Conservation (phyloP, 352 stramenopile genomes). For the Phytophthora foliorum region DNA sequence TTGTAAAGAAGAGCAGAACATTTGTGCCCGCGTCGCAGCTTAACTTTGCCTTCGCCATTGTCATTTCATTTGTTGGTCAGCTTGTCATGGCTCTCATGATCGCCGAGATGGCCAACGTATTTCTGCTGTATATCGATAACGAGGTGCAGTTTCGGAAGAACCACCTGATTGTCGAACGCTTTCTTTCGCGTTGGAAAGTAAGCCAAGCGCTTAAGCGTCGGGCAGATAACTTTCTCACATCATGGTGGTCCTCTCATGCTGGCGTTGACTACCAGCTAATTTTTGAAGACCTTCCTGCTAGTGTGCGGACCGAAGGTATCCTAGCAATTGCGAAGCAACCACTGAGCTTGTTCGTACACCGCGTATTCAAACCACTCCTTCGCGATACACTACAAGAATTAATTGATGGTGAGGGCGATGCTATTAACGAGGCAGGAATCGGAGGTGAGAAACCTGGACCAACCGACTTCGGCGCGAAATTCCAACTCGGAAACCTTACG, state of each 20-base stretch:
- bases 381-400: constrained; percentile 1
- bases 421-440: constrained; percentile 5
- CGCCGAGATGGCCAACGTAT: constrained; percentile 72
- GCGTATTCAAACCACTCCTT: constrained; percentile 54
- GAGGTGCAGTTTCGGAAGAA: constrained; percentile 81
- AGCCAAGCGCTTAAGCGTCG: constrained; percentile 49
- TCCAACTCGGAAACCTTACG: constrained; percentile 42
- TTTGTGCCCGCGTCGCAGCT: constrained; percentile 54
- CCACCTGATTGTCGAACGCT: constrained; percentile 67
- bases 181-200: constrained; percentile 51
- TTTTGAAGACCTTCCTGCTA: constrained; percentile 62
- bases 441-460: constrained; percentile 2
- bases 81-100: constrained; percentile 85
- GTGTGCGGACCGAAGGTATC: constrained; percentile 61
- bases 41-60: constrained; percentile 61
- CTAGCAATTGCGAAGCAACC: constrained; percentile 55
- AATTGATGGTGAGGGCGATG: background rate
- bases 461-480: constrained; percentile 3
- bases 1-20: constrained; percentile 70
- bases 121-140: constrained; percentile 69
- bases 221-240: constrained; percentile 55
- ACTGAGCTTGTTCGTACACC: constrained; percentile 48
- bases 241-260: constrained; percentile 68
- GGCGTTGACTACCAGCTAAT: constrained; percentile 66
- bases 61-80: constrained; percentile 62